Evolutionary conservation across 78 protist genomes (phyloP).

Genomic region (Isochrysis galbana): DNA sequence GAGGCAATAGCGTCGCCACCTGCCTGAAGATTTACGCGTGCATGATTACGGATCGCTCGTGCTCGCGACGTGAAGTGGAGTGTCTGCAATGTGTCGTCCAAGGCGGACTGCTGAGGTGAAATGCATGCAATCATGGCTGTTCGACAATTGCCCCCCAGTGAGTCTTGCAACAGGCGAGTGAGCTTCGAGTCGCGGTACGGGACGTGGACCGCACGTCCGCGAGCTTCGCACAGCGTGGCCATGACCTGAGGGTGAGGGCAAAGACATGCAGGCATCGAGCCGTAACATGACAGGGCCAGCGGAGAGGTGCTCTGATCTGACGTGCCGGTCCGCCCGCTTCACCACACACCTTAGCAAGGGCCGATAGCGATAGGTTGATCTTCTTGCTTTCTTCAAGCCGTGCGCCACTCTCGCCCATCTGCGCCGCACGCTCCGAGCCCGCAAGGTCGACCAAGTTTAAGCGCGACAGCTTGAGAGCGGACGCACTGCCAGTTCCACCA

Average conservation of each 20-base stretch:
- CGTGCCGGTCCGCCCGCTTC: no score
- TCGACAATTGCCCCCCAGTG: conserved; percentile 85
- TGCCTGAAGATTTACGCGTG: conserved; percentile 59
- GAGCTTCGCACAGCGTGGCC: neutral
- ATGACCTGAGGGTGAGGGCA: neutral
- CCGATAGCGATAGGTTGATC: conserved; percentile 60
- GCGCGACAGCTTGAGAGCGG: conserved; percentile 50
- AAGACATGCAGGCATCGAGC: conserved; percentile 60
- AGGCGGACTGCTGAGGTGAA: conserved; percentile 71
- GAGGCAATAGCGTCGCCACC: neutral
- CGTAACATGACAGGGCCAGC: conserved; percentile 72
- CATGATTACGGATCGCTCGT: conserved; percentile 84
- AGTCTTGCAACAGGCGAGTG: conserved; percentile 81
- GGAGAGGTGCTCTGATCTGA: no score
- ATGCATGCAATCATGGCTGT: conserved; percentile 83
- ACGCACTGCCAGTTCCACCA: no score
- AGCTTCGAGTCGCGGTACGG: conserved; percentile 88
- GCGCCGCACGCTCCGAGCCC: conserved; percentile 52
- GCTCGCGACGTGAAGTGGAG: conserved; percentile 85
- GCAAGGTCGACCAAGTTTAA: conserved; percentile 78
- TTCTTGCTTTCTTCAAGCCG: conserved; percentile 60
- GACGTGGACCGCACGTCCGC: conserved; percentile 48
- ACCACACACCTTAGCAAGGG: conserved; percentile 56
- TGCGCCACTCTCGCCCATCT: conserved; percentile 48
- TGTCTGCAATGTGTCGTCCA: conserved; percentile 76